Base-by-base conservation (phyloP, 2,329 filamentous ascomycete genomes). In the Aspergillus viridinutans region DNA sequence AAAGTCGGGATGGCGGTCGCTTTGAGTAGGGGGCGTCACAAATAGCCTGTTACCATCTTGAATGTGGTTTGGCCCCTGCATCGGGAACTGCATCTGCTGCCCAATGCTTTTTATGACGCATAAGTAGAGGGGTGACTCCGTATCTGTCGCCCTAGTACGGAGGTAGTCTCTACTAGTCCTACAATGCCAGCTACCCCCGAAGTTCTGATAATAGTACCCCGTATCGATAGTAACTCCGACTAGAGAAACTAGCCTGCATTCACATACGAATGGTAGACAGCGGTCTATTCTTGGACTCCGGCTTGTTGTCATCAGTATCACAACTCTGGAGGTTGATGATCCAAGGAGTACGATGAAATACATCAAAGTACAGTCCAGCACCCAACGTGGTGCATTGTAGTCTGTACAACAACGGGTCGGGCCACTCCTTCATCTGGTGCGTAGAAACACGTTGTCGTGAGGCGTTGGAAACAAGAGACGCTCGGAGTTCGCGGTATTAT, bases 1-100 rank as follows among this genome's bases (percentile, higher is more conserved):
- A 59, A 53, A 29, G 29, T 25, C 32, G 5, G 32, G 32, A 38
- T 38, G 32, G 32, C 14, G 32, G 32, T 17, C 32, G 32, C 32
- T 14, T 38, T 14, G 32, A 38, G 32, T 17, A 38, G 32, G 32
- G 32, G 32, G 32, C 1, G 5, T 14, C 28, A 40, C 48, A 29
- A 43, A 48, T 42, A 29, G 28, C 40, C 49, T 26, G 48, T 40
- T 35, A 49, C 47, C 28, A 29, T 38, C 26, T 29, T 53, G 51
- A 21, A 56, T 61, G 14, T 17, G 14, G 17, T 38, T 64, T 57
- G 61, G 62, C 65, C 65, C 65, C 65, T 66, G 64, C 65, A 43
- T 66, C 53, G n/a, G n/a, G 49, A 43, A 56, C 58, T 63, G 61
- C 60, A 61, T 60, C 50, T 58, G 55, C 51, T 57, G 55, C 55